These are phyloP conservation scores for Saccharomyces hybrid DNA, from an alignment of 1,139 yeast genomes.

Conservation along the genomic window DNA sequence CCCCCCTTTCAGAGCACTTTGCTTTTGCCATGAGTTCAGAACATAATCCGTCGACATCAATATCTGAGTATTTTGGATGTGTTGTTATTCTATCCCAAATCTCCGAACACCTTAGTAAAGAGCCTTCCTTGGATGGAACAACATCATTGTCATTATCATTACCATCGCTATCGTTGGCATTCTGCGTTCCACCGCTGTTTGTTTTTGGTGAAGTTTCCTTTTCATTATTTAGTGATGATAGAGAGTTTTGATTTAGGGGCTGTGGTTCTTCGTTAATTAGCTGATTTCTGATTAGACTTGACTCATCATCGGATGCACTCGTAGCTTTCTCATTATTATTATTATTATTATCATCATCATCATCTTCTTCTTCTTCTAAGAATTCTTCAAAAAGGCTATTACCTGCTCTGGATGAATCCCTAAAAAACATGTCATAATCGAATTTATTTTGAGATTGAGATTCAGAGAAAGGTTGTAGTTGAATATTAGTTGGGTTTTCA, in stretches of 20 bases:
- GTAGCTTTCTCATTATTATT: slow-evolving; percentile 5
- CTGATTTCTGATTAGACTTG: slow-evolving; percentile 4
- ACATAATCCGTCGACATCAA: slow-evolving; percentile 92
- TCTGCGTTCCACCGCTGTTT: background rate
- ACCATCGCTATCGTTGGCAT: background rate
- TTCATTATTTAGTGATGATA: background rate
- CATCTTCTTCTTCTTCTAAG: slow-evolving; percentile 7
- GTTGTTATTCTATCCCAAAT: slow-evolving; percentile 94
- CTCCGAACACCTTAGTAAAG: slow-evolving; percentile 68
- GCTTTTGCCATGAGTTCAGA: slow-evolving; percentile 83
- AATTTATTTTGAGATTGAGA: background rate
- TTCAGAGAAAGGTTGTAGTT: background rate
- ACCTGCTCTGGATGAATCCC: slow-evolving; percentile 1
- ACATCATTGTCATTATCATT: slow-evolving; percentile 35
- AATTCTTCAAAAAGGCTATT: slow-evolving; percentile 7
- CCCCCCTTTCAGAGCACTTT: slow-evolving; percentile 91
- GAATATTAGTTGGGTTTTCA: slow-evolving; percentile 2
- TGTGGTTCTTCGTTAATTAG: slow-evolving; percentile 18
- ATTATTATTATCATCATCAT: slow-evolving; percentile 2
- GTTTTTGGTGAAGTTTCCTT: background rate
- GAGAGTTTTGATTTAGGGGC: background rate
- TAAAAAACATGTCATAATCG: slow-evolving; percentile 4
- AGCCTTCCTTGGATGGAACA: slow-evolving; percentile 47
- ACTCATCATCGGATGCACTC: slow-evolving; percentile 9
- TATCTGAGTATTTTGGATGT: slow-evolving; percentile 87